A percentile compares a stretch with the other conserved stretches of the same genome.
Evolutionary conservation across 179 eudicot genomes (phyloP).

Genomic region (Heliamphora pulchella): DNA sequence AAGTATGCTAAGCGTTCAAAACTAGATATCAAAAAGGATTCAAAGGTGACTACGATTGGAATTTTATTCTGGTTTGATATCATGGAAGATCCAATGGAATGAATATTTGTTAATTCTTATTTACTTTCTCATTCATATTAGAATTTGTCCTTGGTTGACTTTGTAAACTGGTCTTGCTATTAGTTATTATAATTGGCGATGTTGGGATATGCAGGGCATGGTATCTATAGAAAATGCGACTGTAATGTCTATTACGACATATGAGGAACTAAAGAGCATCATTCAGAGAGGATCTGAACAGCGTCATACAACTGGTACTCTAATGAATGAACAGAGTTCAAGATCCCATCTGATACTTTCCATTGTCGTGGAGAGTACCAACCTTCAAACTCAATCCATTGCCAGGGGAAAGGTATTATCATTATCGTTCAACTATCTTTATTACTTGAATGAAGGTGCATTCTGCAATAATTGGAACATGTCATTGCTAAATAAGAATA

Average conservation of each 20-base stretch:
- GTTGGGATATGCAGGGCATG: slow-evolving; percentile 59
- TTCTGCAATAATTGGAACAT: background rate
- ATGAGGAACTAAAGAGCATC: slow-evolving; percentile 58
- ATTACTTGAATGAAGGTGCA: background rate
- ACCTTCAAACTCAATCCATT: slow-evolving; percentile 87
- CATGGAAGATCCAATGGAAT: background rate
- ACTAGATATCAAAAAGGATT: slow-evolving; percentile 87
- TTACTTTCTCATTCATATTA: slow-evolving; percentile 6
- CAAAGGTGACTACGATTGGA: slow-evolving; percentile 51
- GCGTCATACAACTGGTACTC: slow-evolving; percentile 84
- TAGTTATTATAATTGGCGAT: background rate
- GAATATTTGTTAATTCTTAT: background rate
- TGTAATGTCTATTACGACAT: slow-evolving; percentile 45
- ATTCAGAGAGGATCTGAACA: slow-evolving; percentile 88
- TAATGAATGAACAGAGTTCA: slow-evolving; percentile 97
- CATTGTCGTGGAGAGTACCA: slow-evolving; percentile 81
- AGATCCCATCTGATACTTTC: slow-evolving; percentile 94
- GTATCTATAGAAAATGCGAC: slow-evolving; percentile 87
- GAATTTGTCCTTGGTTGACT: background rate
- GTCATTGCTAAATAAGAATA: background rate
- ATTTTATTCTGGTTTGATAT: background rate
- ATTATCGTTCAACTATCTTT: background rate
- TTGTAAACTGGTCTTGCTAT: background rate
- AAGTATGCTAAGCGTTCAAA: slow-evolving; percentile 69
- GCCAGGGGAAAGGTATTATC: slow-evolving; percentile 85